Evolutionary conservation across 2,329 filamentous ascomycete species (phyloP).

Genomic region (Clonostachys solani): DNA sequence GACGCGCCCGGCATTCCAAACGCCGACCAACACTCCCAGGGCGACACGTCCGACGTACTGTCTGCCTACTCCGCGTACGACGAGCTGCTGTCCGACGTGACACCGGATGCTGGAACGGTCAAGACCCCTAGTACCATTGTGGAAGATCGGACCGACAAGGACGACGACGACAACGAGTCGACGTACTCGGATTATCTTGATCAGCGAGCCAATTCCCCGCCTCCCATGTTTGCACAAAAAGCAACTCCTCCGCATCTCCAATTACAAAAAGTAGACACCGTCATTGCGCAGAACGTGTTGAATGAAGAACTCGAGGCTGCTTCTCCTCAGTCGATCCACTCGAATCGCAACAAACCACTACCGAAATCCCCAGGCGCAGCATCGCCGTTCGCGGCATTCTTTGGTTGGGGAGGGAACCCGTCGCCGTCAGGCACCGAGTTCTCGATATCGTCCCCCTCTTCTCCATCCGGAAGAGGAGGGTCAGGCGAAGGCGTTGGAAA

Average conservation of each 20-base stretch:
- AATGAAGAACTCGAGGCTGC: conserved; percentile 7
- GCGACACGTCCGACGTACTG: conserved; percentile 31
- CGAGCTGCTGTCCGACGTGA: conserved; percentile 30
- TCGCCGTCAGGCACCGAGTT: conserved; percentile 44
- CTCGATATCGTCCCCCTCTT: conserved; percentile 48
- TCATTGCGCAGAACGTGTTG: conserved; percentile 13
- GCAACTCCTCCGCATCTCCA: conserved; percentile 47
- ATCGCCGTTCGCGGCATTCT: conserved; percentile 46
- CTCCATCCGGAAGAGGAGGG: conserved; percentile 27
- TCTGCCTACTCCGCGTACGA: conserved; percentile 41
- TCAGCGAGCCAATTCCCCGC: conserved; percentile 29
- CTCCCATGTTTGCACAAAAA: conserved; percentile 44
- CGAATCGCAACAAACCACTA: conserved; percentile 39
- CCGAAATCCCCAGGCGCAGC: conserved; percentile 46
- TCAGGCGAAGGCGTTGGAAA: conserved; percentile 8
- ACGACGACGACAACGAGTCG: conserved; percentile 27
- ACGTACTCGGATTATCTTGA: conserved; percentile 30
- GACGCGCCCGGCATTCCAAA: conserved; percentile 31
- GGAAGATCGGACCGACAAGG: conserved; percentile 8
- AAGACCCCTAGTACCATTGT: not conserved
- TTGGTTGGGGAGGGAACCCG: conserved; percentile 47
- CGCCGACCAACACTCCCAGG: conserved; percentile 35
- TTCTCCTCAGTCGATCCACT: conserved; percentile 23
- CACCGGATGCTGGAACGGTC: conserved; percentile 3
- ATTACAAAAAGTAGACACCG: conserved; percentile 35